Evolutionary conservation across 2,329 filamentous ascomycete species (phyloP).

Genomic region (Verticillium zaregamsianum): DNA sequence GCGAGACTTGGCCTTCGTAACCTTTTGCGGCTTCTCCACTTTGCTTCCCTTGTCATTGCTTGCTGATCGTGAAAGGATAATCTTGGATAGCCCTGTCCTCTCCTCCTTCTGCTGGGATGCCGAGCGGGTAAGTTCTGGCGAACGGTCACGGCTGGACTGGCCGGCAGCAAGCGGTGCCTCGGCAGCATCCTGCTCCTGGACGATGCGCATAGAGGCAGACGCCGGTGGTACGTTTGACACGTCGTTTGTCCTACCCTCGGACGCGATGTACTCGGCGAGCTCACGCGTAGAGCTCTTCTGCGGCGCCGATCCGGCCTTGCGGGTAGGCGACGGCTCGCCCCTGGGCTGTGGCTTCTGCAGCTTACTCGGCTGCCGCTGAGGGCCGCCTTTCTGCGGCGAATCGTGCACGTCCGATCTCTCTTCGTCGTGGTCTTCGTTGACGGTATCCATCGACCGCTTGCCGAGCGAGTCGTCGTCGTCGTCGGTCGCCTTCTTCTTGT

Average conservation of each 20-base stretch:
- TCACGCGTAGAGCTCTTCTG: slow-evolving; percentile 33
- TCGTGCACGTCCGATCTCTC: slow-evolving; percentile 37
- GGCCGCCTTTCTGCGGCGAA: slow-evolving; percentile 39
- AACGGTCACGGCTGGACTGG: slow-evolving; percentile 19
- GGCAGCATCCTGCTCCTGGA: slow-evolving; percentile 41
- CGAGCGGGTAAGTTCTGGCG: slow-evolving; percentile 26
- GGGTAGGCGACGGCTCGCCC: slow-evolving; percentile 41
- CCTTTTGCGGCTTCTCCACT: slow-evolving; percentile 46
- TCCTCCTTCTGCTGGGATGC: slow-evolving; percentile 35
- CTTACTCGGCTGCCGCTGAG: slow-evolving; percentile 60
- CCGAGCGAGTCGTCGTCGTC: slow-evolving; percentile 59
- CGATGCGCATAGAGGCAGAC: slow-evolving; percentile 47
- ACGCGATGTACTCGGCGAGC: slow-evolving; percentile 35
- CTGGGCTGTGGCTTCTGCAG: slow-evolving; percentile 64
- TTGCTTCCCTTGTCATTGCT: slow-evolving; percentile 51
- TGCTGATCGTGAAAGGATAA: slow-evolving; percentile 31
- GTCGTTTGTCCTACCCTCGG: slow-evolving; percentile 43
- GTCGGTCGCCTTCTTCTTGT: slow-evolving; percentile 52
- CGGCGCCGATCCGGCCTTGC: slow-evolving; percentile 28
- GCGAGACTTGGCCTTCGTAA: slow-evolving; percentile 52
- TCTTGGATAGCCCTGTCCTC: slow-evolving; percentile 37
- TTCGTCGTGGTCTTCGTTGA: slow-evolving; percentile 41
- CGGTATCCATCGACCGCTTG: slow-evolving; percentile 57
- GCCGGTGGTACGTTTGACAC: slow-evolving; percentile 53
- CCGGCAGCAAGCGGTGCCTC: slow-evolving; percentile 12